These are phyloP conservation scores for Starmerella riodocensis DNA, from an alignment of 805 yeast genomes.

Conservation along the genomic window DNA sequence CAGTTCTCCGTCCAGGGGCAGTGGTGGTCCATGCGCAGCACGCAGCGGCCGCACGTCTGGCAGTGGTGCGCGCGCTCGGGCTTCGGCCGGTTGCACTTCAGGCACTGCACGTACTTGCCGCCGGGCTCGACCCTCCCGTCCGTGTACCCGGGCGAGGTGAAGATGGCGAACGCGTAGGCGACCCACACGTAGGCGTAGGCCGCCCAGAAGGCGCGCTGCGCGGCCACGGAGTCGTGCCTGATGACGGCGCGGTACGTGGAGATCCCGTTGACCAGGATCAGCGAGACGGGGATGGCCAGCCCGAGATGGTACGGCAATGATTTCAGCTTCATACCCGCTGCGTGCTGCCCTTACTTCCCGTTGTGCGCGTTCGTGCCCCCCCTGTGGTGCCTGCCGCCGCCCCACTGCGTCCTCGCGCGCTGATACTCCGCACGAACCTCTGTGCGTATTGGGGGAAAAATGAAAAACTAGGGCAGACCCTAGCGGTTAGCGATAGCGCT, in stretches of 20 bases:
- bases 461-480: too few species aligned
- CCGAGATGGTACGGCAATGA: conserved; percentile 19
- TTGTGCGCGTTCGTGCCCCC: too few species aligned
- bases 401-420: too few species aligned
- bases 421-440: too few species aligned
- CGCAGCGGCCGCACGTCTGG: conserved; percentile 29
- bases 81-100: conserved; percentile 22
- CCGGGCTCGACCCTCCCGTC: conserved; percentile 2
- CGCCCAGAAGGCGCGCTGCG: conserved; percentile 6
- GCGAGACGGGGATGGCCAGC: conserved; percentile 13
- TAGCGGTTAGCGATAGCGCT: too few species aligned
- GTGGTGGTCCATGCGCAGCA: conserved; percentile 46
- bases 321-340: conserved; percentile 13
- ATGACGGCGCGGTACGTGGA: conserved; percentile 10
- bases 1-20: conserved; percentile 92
- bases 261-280: conserved; percentile 16
- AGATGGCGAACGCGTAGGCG: conserved; percentile 59
- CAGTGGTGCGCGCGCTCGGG: conserved; percentile 37
- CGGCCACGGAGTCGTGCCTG: conserved; percentile 7
- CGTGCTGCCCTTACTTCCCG: too few species aligned
- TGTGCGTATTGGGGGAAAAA: too few species aligned
- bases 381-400: too few species aligned
- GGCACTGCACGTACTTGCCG: conserved; percentile 16
- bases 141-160: conserved; percentile 45
- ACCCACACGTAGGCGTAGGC: conserved; percentile 48